These are phyloP conservation scores for Pogostemon cablin DNA, from an alignment of 257 asterid species.

Conservation along the genomic window DNA sequence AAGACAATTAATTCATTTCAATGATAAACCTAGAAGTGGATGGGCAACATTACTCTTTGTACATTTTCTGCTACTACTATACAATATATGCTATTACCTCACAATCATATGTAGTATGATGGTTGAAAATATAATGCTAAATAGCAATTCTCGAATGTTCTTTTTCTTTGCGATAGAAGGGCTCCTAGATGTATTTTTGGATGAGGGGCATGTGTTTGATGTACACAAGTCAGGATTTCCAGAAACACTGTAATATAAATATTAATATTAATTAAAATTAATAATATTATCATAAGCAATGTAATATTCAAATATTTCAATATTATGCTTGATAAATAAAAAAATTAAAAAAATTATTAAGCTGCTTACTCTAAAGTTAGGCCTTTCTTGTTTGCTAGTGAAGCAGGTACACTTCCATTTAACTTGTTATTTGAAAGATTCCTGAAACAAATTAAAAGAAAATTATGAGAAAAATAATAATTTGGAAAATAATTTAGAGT, in stretches of 20 bases:
- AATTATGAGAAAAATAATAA: not conserved
- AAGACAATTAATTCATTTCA: too few species aligned
- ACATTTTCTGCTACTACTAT: not conserved
- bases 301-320: not conserved
- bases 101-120: not conserved
- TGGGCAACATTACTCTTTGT: too few species aligned
- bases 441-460: not conserved
- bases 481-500: not conserved
- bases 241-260: not conserved
- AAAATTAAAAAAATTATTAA: not conserved
- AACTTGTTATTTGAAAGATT: slow-evolving; percentile 25
- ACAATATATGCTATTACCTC: not conserved
- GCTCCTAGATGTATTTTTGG: not conserved
- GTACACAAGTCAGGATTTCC: slow-evolving; percentile 27
- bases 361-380: slow-evolving; percentile 11
- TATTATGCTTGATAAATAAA: not conserved
- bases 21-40: too few species aligned
- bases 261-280: not conserved
- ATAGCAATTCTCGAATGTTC: not conserved
- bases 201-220: slow-evolving; percentile 8
- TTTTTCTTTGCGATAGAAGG: not conserved
- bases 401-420: slow-evolving; percentile 18
- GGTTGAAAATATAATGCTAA: not conserved
- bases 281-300: too few species aligned
- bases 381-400: slow-evolving; percentile 8